These are phyloP conservation scores for Kernera saxatilis DNA, from an alignment of 345 rosid genomes.

Conservation along the genomic window DNA sequence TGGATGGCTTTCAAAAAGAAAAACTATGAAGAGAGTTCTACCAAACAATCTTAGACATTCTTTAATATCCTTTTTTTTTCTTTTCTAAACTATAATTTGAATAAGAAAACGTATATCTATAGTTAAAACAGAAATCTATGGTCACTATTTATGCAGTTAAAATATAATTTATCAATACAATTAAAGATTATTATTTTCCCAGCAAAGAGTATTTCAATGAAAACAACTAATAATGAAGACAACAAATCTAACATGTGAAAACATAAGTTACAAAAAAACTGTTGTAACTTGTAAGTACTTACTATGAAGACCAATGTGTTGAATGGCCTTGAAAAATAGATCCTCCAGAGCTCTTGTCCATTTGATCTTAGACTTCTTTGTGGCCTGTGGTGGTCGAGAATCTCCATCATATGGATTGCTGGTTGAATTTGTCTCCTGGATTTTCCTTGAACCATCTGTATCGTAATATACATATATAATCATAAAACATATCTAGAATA, in stretches of 20 bases:
- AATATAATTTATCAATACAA: not conserved
- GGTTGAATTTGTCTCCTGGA: not conserved
- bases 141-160: not conserved
- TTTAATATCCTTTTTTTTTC: not conserved
- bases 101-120: too few species aligned
- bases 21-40: not conserved
- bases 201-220: not conserved
- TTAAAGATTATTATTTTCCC: not conserved
- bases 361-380: slow-evolving; percentile 39
- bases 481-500: not conserved
- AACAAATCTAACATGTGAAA: not conserved
- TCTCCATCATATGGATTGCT: not conserved
- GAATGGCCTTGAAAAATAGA: slow-evolving; percentile 42
- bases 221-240: not conserved
- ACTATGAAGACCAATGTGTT: slow-evolving; percentile 45
- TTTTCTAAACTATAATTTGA: not conserved
- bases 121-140: not conserved
- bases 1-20: not conserved
- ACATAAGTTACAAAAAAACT: not conserved
- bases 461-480: not conserved
- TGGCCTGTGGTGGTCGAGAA: not conserved
- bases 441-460: not conserved
- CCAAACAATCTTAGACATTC: not conserved
- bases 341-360: slow-evolving; percentile 51
- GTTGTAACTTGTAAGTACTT: too few species aligned